A percentile compares a stretch with the other conserved stretches of the same genome.
These are phyloP conservation scores for Diaporthe destruens DNA, from an alignment of 2,329 filamentous ascomycete species.

Conservation along the genomic window DNA sequence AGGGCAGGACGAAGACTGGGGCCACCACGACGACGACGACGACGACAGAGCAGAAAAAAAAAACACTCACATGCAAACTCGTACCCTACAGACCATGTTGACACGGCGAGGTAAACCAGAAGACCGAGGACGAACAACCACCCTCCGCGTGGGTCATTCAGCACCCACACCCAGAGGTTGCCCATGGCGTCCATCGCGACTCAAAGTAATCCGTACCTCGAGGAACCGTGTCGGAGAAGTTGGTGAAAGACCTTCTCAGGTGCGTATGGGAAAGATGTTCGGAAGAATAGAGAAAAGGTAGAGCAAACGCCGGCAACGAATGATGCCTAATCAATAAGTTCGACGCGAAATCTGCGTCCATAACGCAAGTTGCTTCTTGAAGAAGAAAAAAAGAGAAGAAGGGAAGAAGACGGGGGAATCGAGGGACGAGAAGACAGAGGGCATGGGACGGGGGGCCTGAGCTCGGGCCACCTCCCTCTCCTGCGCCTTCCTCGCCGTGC, in stretches of 20 bases:
- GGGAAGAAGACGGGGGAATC: not conserved
- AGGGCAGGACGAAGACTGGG: not conserved
- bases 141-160: not conserved
- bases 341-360: conserved; percentile 16
- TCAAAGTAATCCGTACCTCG: conserved; percentile 1
- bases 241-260: not conserved
- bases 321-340: conserved; percentile 20
- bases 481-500: not conserved
- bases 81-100: conserved; percentile 31
- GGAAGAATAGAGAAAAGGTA: conserved; percentile 18
- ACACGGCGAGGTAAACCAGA: conserved; percentile 35
- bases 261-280: conserved; percentile 13
- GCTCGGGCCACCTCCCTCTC: not conserved
- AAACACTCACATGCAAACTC: conserved; percentile 33
- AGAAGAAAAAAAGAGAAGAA: not conserved
- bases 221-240: not conserved
- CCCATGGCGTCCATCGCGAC: conserved; percentile 15
- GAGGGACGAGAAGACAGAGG: not conserved
- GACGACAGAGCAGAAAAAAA: no score
- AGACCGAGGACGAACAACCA: conserved; percentile 29
- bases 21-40: not conserved
- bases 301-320: conserved; percentile 16
- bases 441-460: not conserved
- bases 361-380: conserved; percentile 13
- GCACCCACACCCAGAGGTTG: not conserved